phyloP scores from a whole-genome alignment of 345 rosid species.

The Linum usitatissimum region DNA sequence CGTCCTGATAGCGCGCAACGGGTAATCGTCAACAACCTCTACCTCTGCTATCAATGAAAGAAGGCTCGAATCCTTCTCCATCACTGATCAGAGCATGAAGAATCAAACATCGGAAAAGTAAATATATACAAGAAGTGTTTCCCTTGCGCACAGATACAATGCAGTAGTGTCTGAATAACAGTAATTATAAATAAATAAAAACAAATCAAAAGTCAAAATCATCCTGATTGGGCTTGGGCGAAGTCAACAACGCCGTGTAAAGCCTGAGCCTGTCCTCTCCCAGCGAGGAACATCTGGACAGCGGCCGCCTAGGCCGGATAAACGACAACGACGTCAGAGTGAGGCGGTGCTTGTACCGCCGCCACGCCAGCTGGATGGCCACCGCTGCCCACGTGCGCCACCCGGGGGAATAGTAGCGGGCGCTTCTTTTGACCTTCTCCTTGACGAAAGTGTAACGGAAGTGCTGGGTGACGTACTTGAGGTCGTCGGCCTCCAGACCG shows the following conservation, averaged over 20 bases:
- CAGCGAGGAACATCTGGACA: constrained; percentile 71
- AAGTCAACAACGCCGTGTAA: constrained; percentile 81
- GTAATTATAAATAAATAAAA: too few relatives aligned
- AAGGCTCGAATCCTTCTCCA: too few relatives aligned
- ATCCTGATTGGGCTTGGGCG: constrained; percentile 92
- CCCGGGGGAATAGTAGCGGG: constrained; percentile 88
- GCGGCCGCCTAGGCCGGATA: constrained; percentile 79
- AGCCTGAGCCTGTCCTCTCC: constrained; percentile 87
- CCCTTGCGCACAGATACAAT: too few relatives aligned
- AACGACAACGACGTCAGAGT: constrained; percentile 79
- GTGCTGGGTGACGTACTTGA: constrained; percentile 89
- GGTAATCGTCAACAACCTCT: too few relatives aligned
- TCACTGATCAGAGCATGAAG: too few relatives aligned
- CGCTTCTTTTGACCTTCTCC: constrained; percentile 83
- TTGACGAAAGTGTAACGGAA: constrained; percentile 92
- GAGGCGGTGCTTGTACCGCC: constrained; percentile 70
- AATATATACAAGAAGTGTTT: too few relatives aligned
- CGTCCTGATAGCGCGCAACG: too few relatives aligned
- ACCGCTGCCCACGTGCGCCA: constrained; percentile 99
- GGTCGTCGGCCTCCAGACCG: constrained; percentile 80
- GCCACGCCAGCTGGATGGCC: constrained; percentile 94
- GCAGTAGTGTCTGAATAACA: too few relatives aligned
- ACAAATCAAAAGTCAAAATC: constrained; percentile 61
- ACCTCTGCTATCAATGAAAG: too few relatives aligned
- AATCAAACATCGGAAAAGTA: too few relatives aligned